phyloP scores from a whole-genome alignment of 1,139 yeast genomes.

The Scheffersomyces lignicola region DNA sequence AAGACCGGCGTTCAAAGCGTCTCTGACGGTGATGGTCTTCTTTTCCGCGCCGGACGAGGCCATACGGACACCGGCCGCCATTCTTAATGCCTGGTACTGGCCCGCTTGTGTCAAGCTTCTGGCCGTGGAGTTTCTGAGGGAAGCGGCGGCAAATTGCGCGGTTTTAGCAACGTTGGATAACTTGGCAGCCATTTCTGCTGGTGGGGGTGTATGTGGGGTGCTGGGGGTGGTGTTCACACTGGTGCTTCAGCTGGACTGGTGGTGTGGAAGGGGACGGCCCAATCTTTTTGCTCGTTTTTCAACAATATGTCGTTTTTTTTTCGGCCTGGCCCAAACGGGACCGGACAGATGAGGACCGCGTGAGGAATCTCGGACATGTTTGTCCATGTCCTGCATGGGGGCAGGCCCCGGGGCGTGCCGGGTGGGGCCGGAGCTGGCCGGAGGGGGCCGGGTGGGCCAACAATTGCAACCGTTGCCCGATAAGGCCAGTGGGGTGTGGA shows the following conservation, averaged over 20 bases:
- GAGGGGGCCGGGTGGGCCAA: too few species aligned
- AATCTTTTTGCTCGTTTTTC: too few species aligned
- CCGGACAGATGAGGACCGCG: conserved; percentile 16
- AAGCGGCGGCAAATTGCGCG: conserved; percentile 47
- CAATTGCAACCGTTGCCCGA: too few species aligned
- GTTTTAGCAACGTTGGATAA: conserved; percentile 42
- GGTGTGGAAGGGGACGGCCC: too few species aligned
- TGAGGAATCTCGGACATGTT: conserved; percentile 7
- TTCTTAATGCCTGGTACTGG: conserved; percentile 39
- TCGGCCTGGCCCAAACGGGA: not conserved
- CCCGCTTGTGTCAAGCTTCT: conserved; percentile 26
- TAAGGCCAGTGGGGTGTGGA: too few species aligned
- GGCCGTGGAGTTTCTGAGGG: conserved; percentile 23
- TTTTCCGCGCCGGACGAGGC: conserved; percentile 55
- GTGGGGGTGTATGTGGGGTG: too few species aligned
- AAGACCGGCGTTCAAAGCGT: conserved; percentile 90
- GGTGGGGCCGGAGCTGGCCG: too few species aligned
- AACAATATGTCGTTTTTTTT: too few species aligned
- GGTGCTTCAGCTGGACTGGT: too few species aligned
- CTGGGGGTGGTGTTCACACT: too few species aligned
- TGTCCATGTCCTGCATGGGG: too few species aligned
- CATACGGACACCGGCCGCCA: conserved; percentile 34
- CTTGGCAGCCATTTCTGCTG: conserved; percentile 12
- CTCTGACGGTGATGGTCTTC: conserved; percentile 88
- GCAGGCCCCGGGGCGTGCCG: too few species aligned